Conservation (phyloP, 108 stramenopile genomes). For the Stephanodiscus minutulus region DNA sequence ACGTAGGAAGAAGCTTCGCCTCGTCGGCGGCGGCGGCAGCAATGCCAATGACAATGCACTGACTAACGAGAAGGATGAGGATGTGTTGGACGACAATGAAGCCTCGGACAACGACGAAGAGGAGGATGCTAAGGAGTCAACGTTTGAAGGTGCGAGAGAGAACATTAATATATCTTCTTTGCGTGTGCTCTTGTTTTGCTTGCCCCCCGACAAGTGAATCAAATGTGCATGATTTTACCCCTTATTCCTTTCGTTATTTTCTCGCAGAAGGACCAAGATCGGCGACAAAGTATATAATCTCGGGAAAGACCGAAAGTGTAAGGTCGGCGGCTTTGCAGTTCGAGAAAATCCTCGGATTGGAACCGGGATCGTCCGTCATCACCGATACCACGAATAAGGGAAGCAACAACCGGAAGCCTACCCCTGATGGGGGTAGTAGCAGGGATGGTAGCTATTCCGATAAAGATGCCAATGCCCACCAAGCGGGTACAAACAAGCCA, state of each 20-base stretch:
- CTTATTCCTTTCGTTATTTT: background rate
- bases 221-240: background rate
- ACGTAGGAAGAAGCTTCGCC: conserved; percentile 26
- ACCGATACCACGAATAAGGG: conserved; percentile 7
- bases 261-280: background rate
- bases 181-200: background rate
- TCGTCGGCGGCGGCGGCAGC: background rate
- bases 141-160: background rate
- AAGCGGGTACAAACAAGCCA: background rate
- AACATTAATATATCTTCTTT: background rate
- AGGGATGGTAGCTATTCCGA: background rate
- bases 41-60: background rate
- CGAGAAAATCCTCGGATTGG: conserved; percentile 37
- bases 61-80: conserved; percentile 26
- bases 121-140: conserved; percentile 11
- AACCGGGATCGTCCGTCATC: conserved; percentile 21
- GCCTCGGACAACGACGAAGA: conserved; percentile 21
- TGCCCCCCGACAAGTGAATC: background rate
- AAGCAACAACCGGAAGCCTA: background rate
- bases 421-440: background rate
- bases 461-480: background rate
- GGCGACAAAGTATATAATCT: conserved; percentile 36
- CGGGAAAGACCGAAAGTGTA: conserved; percentile 33
- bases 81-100: conserved; percentile 16
- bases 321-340: conserved; percentile 20